Evolutionary conservation across 2,329 filamentous ascomycete species (phyloP).

Genomic region (Alternaria sp.): DNA sequence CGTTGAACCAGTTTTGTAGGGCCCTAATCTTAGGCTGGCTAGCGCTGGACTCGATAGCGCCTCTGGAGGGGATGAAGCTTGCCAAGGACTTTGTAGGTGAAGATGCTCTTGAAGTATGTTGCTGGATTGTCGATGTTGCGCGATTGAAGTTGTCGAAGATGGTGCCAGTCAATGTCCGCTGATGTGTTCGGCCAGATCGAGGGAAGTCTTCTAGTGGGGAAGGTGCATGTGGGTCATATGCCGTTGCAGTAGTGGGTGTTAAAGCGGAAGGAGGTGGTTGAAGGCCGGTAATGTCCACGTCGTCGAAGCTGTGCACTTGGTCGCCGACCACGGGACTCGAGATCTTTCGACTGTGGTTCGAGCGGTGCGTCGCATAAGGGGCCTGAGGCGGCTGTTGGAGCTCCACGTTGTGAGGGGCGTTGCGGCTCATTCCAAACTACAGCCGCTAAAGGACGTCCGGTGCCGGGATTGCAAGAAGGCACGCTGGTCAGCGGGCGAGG

Average conservation of each 20-base stretch:
- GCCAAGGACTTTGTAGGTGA: slow-evolving; percentile 48
- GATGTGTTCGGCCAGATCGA: slow-evolving; percentile 31
- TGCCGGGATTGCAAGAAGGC: background rate
- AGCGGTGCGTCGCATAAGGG: slow-evolving; percentile 40
- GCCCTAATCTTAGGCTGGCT: slow-evolving; percentile 41
- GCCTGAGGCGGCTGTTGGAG: slow-evolving; percentile 26
- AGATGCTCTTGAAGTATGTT: slow-evolving; percentile 48
- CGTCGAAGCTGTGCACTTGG: slow-evolving; percentile 36
- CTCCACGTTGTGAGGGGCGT: slow-evolving; percentile 21
- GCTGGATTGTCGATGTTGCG: slow-evolving; percentile 45
- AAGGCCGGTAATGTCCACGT: slow-evolving; percentile 38
- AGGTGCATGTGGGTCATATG: slow-evolving; percentile 44
- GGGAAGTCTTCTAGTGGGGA: slow-evolving; percentile 38
- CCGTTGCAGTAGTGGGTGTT: slow-evolving; percentile 33
- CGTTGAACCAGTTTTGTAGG: slow-evolving; percentile 60
- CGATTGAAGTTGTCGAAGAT: slow-evolving; percentile 48
- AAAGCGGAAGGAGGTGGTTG: slow-evolving; percentile 45
- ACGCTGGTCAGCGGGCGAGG: slow-evolving; percentile 26
- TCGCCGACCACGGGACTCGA: slow-evolving; percentile 27
- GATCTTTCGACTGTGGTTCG: slow-evolving; percentile 34
- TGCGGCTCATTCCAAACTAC: slow-evolving; percentile 31
- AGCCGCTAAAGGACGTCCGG: slow-evolving; percentile 14
- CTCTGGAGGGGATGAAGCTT: slow-evolving; percentile 48
- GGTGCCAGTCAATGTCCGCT: slow-evolving; percentile 44
- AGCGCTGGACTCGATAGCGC: slow-evolving; percentile 37